Evolutionary conservation across 2,329 filamentous ascomycete species (phyloP), one percentile per base, ranked within the genome.

Genomic region (Arthrobotrys entomopaga): DNA sequence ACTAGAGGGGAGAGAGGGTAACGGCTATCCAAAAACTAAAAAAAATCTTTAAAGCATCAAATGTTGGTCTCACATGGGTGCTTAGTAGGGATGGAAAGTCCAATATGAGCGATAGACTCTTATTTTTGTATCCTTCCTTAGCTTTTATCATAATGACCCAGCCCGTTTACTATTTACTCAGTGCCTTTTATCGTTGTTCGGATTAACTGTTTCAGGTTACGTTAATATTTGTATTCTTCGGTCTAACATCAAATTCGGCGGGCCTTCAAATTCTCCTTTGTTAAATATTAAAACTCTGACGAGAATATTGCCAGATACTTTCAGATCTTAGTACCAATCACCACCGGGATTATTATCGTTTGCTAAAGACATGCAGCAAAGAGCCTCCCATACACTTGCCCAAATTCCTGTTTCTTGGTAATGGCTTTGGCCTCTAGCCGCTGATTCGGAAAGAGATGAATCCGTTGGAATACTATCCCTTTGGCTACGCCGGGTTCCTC

Each of bases 341-440:
- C 29, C 13, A 1, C 13, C 22, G 20, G 40, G 19, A 26, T 15
- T 19, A 29, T 13, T 20, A 7, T 38, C 40, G 8, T 56, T 40
- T 29, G 29, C 29, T 40, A 50, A 19, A 19, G 38, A 16, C 20
- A 73, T 60, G 20, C 69, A 73, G 46, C 69, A 73, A 16, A 73
- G 24, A 8, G 61, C 43, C 26, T 59, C 61, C 26, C 57, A 65
- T 20, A 73, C 43, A 24, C 24, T 34, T 15, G 61, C 49, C 69
- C 69, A 73, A 24, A 66, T 20, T 7, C 61, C 22, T 15, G 54
- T 22, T 46, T 57, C 69, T 29, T 49, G 52, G 24, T 15, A 43
- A 11, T 42, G 15, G 43, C 53, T 29, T 16, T n/a, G 24, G 29
- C 26, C 24, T 20, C 19, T 19, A 22, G 3, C 8, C 4, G n/a